These are phyloP conservation scores for Solanum chmielewskii DNA, from an alignment of 257 asterid species.

Conservation along the genomic window DNA sequence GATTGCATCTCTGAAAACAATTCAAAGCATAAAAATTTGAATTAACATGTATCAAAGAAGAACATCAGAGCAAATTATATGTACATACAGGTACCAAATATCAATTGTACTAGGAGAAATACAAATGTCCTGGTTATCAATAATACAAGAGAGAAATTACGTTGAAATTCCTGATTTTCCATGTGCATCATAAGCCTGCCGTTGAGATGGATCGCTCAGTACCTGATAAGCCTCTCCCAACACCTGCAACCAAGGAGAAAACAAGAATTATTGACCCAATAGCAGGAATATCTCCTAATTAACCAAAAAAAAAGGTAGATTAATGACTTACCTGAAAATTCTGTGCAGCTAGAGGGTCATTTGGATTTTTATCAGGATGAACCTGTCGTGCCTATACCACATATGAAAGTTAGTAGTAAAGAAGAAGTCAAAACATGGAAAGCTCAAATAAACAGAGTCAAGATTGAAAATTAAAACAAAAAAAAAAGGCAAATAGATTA, in stretches of 20 bases:
- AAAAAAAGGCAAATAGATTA: too few relatives aligned
- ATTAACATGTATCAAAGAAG: not conserved
- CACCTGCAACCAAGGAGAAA: constrained; percentile 31
- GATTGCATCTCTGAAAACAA: constrained; percentile 70
- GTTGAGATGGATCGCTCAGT: constrained; percentile 82
- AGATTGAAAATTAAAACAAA: not conserved
- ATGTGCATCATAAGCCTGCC: constrained; percentile 82
- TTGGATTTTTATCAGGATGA: constrained; percentile 98
- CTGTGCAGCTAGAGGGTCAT: constrained; percentile 91
- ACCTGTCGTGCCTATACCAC: constrained; percentile 87
- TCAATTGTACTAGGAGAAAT: not conserved
- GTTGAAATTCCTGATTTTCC: constrained; percentile 96
- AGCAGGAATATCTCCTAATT: not conserved
- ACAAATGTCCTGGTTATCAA: not conserved
- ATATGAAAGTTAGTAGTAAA: not conserved
- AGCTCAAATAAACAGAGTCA: not conserved
- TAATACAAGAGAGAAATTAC: constrained; percentile 23
- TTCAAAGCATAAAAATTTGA: not conserved
- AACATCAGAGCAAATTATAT: not conserved
- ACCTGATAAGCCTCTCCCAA: constrained; percentile 99
- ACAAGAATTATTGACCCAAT: constrained; percentile 5
- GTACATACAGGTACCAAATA: not conserved
- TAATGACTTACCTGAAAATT: constrained; percentile 68
- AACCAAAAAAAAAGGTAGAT: not conserved
- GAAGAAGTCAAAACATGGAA: not conserved